Evolutionary conservation across 164 flowering plant genomes (phyloP), one percentile per base, ranked within the genome.

Genomic region (Macadamia tetraphylla): DNA sequence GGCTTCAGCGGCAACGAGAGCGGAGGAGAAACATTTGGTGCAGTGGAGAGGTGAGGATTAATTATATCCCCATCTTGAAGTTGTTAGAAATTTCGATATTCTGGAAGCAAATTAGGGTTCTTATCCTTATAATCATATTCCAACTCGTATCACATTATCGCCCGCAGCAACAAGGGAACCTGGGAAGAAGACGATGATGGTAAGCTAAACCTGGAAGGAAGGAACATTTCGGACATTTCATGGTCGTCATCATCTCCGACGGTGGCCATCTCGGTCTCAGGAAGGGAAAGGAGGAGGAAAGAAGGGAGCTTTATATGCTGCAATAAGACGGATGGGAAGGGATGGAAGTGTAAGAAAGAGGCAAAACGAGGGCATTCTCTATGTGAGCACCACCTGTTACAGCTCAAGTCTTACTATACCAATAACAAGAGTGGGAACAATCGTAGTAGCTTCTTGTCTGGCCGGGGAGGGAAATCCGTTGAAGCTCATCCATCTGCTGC

Each of bases 341-440:
- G 60, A 29, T 58, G 60, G 60, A 29, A 58, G 9, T 58, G 60
- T 11, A 29, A 29, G 10, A 58, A 58, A 29, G 60, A 58, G 60
- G 60, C 60, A 0, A 58, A 58, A 29, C 32, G 29, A 58, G 35
- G 60, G 2, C 60, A 58, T 29, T 58, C 12, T 8, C 13, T 58
- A 3, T 58, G 60, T 13, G 60, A 58, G 35, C 60, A 58, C 60
- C 60, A 58, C 9, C 60, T 58, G 60, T 3, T 8, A 9, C 51
- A 46, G 49, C 74, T 79, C 17, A 73, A 68, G 68, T 67, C 68
- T 60, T 67, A 74, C 71, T 65, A 49, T 15, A 43, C n/a, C 43
- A 66, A 44, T 62, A n/a, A 44, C 42, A 58, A 29, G 44, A 55
- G 30, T 13, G 40, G 40, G 23, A 23, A 23, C 40, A 35, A 35